Conservation (phyloP, 441 rosid species). For the Oxalis stricta region DNA sequence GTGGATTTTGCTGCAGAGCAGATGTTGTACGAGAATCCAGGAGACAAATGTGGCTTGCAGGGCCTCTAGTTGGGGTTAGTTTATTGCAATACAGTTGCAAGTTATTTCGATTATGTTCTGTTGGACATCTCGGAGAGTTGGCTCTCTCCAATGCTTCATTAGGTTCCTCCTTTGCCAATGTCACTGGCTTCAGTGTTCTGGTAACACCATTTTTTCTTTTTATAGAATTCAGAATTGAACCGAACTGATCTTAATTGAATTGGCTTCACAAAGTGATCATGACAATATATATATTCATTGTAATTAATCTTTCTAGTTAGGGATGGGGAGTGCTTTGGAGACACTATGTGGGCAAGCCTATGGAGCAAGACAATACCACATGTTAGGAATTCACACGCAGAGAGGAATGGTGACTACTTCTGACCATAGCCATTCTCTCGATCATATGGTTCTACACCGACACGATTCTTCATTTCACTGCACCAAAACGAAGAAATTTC, state of each 20-base stretch:
- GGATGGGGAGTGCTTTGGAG: slow-evolving; percentile 62
- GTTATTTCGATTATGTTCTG: slow-evolving; percentile 61
- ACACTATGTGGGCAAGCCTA: slow-evolving; percentile 63
- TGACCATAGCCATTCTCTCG: slow-evolving; percentile 31
- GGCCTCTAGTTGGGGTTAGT: slow-evolving; percentile 42
- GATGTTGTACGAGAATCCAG: slow-evolving; percentile 28
- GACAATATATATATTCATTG: background rate
- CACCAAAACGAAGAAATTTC: slow-evolving; percentile 45
- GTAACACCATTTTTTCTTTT: slow-evolving; percentile 20
- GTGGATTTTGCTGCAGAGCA: background rate
- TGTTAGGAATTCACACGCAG: slow-evolving; percentile 52
- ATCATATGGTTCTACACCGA: slow-evolving; percentile 36
- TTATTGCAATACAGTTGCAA: slow-evolving; percentile 46
- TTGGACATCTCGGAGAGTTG: slow-evolving; percentile 59
- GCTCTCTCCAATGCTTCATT: slow-evolving; percentile 54
- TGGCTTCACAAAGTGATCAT: too few relatives aligned
- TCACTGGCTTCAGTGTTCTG: slow-evolving; percentile 51
- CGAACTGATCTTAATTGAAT: too few relatives aligned
- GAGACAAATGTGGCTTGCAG: slow-evolving; percentile 44
- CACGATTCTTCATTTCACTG: slow-evolving; percentile 24
- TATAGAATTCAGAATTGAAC: background rate
- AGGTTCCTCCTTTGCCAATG: slow-evolving; percentile 57
- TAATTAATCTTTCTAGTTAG: slow-evolving; percentile 19
- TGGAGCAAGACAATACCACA: slow-evolving; percentile 48
- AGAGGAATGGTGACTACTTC: slow-evolving; percentile 46